These are phyloP conservation scores for Barbarea vulgaris DNA, from an alignment of 345 rosid species.

Conservation along the genomic window DNA sequence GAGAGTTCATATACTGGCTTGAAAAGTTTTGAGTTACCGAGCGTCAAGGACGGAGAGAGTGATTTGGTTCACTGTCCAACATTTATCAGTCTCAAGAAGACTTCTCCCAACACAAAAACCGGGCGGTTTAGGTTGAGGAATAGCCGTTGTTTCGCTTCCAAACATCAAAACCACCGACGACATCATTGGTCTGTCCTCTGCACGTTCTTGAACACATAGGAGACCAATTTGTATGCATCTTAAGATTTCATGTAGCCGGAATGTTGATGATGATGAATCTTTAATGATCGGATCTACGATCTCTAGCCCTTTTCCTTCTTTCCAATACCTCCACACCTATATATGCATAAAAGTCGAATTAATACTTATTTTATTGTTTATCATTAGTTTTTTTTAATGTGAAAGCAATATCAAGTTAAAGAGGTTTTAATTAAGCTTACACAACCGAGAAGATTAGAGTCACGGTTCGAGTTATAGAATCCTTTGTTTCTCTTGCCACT, in stretches of 20 bases:
- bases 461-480: slow-evolving; percentile 34
- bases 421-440: slow-evolving; percentile 46
- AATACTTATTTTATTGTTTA: too few species aligned
- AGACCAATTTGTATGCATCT: slow-evolving; percentile 85
- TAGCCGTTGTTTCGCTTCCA: slow-evolving; percentile 58
- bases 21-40: too few species aligned
- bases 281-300: slow-evolving; percentile 49
- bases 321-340: slow-evolving; percentile 73
- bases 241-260: slow-evolving; percentile 44
- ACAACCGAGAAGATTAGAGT: slow-evolving; percentile 65
- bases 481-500: slow-evolving; percentile 58
- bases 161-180: slow-evolving; percentile 64
- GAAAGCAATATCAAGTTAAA: too few species aligned
- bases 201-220: slow-evolving; percentile 72
- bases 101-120: slow-evolving; percentile 68
- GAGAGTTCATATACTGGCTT: too few species aligned
- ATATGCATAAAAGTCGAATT: slow-evolving; percentile 31
- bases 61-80: slow-evolving; percentile 72
- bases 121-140: slow-evolving; percentile 63
- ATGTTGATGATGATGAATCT: background rate
- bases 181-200: slow-evolving; percentile 78
- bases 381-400: too few species aligned
- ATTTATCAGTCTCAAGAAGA: slow-evolving; percentile 50
- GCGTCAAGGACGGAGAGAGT: slow-evolving; percentile 68
- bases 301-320: slow-evolving; percentile 56